Conservation (phyloP, 2,329 filamentous ascomycete species). For the Fusarium sp. region DNA sequence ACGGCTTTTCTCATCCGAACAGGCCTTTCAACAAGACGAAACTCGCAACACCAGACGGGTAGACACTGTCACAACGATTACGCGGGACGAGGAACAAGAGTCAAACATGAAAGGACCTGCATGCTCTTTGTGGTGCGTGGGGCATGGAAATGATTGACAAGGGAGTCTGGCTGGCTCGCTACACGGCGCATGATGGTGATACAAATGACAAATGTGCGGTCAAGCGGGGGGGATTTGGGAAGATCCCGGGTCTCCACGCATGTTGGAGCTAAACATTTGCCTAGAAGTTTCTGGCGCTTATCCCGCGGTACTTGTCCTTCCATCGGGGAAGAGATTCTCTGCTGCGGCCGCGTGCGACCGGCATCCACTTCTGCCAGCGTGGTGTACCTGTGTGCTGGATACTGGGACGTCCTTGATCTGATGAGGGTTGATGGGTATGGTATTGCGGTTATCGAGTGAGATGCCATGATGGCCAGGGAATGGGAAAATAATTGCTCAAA, state of each 20-base stretch:
- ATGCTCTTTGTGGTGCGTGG: conserved; percentile 36
- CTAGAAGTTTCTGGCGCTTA: conserved; percentile 40
- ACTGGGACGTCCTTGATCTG: neutral
- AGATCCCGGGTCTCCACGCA: neutral
- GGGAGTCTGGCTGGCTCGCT: conserved; percentile 2
- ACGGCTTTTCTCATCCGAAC: neutral
- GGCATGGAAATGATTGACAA: conserved; percentile 7
- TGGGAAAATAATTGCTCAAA: neutral
- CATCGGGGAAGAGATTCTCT: neutral
- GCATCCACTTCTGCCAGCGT: neutral
- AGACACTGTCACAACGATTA: neutral
- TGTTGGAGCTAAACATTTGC: conserved; percentile 15
- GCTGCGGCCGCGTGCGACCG: neutral
- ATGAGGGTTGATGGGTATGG: neutral
- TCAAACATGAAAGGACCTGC: conserved; percentile 18
- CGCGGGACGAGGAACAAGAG: neutral
- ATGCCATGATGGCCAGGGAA: neutral
- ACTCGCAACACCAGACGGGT: neutral
- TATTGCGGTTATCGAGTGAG: neutral
- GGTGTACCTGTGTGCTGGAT: neutral
- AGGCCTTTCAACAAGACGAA: neutral
- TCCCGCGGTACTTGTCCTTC: conserved; percentile 21
- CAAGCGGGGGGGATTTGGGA: neutral
- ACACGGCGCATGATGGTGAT: neutral
- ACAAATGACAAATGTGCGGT: conserved; percentile 13